Percentiles rank a stretch among this genome's conserved stretches.
These are phyloP conservation scores for Suillus occidentalis DNA, from an alignment of 768 basidiomycete genomes.

Conservation along the genomic window DNA sequence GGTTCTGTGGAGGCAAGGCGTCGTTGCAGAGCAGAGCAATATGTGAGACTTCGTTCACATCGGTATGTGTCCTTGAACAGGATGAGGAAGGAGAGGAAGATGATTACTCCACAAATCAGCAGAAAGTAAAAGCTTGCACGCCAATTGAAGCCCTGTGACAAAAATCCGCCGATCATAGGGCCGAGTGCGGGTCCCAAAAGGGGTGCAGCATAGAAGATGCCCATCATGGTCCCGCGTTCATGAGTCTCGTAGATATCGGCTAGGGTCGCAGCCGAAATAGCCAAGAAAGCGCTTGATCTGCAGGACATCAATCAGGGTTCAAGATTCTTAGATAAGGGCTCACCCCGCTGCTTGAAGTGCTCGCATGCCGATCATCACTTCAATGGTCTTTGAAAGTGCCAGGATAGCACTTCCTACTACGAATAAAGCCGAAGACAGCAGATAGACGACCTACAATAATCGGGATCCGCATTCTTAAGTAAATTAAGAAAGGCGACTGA, in stretches of 20 bases:
- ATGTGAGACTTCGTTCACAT: constrained; percentile 76
- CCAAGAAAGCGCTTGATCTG: constrained; percentile 65
- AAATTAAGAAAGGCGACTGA: constrained; percentile 24
- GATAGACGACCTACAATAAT: constrained; percentile 48
- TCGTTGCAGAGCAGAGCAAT: constrained; percentile 63
- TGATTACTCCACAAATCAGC: constrained; percentile 55
- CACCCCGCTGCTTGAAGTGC: constrained; percentile 67
- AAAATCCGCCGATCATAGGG: constrained; percentile 67
- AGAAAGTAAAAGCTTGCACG: constrained; percentile 84
- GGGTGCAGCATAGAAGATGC: constrained; percentile 78
- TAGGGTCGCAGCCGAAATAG: constrained; percentile 75
- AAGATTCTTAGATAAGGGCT: constrained; percentile 17
- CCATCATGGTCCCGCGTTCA: constrained; percentile 79
- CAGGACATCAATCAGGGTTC: constrained; percentile 13
- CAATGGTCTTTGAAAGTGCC: constrained; percentile 54
- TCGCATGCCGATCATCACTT: constrained; percentile 64
- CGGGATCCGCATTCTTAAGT: constrained; percentile 3
- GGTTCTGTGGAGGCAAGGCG: constrained; percentile 31
- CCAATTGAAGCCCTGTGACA: constrained; percentile 74
- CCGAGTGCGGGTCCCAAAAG: constrained; percentile 75
- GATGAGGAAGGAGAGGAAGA: constrained; percentile 56
- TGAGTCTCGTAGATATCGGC: constrained; percentile 77
- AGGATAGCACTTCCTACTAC: constrained; percentile 55
- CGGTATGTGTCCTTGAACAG: constrained; percentile 85
- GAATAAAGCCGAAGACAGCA: constrained; percentile 52